Percentiles rank a stretch among this genome's conserved stretches.
phyloP scores from a whole-genome alignment of 148 eudicot species.

The Pouteria glomerata region DNA sequence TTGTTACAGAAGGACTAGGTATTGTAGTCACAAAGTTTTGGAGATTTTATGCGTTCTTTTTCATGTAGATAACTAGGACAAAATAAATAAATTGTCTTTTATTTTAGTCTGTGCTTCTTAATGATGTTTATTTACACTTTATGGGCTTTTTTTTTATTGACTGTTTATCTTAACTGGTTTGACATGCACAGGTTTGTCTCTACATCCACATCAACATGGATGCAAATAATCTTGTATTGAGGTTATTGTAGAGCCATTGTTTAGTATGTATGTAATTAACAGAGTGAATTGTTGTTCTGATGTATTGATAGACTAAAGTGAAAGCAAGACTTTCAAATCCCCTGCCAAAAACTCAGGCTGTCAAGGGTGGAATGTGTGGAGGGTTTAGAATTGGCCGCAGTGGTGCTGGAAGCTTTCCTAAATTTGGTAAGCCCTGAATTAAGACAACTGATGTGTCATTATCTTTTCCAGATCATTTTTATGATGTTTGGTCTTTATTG shows the following conservation, averaged over 20 bases:
- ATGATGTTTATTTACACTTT: not conserved
- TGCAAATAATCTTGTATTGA: not conserved
- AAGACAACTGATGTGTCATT: not conserved
- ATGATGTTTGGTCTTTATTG: constrained; percentile 7
- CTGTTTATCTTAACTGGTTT: not conserved
- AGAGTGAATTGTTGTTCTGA: not conserved
- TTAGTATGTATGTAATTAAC: not conserved
- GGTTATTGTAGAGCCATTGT: not conserved
- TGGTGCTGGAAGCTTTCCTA: constrained; percentile 26
- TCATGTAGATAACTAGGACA: too few relatives aligned
- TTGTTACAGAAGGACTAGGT: not conserved
- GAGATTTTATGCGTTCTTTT: not conserved
- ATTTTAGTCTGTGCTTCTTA: not conserved
- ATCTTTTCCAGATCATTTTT: not conserved
- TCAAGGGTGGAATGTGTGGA: constrained; percentile 85
- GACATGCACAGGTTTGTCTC: not conserved
- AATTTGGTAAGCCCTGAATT: constrained; percentile 14
- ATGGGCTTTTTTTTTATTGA: not conserved
- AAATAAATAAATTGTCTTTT: not conserved
- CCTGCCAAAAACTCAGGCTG: constrained; percentile 77
- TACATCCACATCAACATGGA: constrained; percentile 1
- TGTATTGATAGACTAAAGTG: constrained; percentile 43
- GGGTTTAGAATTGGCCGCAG: constrained; percentile 71
- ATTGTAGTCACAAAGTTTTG: not conserved
- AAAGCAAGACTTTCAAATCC: constrained; percentile 87